These are phyloP conservation scores for Boletus fagicola DNA, from an alignment of 768 basidiomycete species.

Conservation along the genomic window DNA sequence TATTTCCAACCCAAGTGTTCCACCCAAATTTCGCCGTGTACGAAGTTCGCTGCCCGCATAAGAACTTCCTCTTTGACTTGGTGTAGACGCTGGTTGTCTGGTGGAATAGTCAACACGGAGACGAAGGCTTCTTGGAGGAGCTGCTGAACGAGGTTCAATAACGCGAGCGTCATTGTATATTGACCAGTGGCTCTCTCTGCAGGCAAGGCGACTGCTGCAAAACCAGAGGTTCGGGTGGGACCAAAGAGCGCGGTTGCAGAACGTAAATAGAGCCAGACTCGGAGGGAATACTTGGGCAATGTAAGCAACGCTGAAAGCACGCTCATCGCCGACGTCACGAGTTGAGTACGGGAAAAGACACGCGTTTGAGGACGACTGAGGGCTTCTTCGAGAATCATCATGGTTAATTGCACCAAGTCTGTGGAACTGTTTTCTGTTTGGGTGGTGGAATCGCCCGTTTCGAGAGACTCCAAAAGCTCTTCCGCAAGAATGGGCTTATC, in stretches of 20 bases:
- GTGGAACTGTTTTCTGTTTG: constrained; percentile 56
- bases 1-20: constrained; percentile 88
- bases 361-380: constrained; percentile 51
- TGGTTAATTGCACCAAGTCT: constrained; percentile 77
- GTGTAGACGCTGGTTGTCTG: constrained; percentile 58
- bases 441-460: constrained; percentile 33
- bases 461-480: constrained; percentile 65
- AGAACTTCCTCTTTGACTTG: constrained; percentile 85
- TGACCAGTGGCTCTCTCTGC: constrained; percentile 68
- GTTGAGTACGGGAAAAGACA: constrained; percentile 49
- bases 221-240: constrained; percentile 50
- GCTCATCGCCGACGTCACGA: constrained; percentile 79
- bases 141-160: constrained; percentile 73
- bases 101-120: constrained; percentile 45
- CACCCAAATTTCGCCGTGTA: constrained; percentile 87
- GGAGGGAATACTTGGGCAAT: constrained; percentile 70
- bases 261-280: constrained; percentile 87
- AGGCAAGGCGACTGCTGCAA: constrained; percentile 64
- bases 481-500: constrained; percentile 65
- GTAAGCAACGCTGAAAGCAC: constrained; percentile 76
- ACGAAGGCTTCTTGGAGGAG: constrained; percentile 72
- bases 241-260: constrained; percentile 78
- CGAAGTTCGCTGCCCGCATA: constrained; percentile 69
- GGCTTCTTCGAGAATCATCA: constrained; percentile 78
- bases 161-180: constrained; percentile 79